A percentile compares a stretch with the other conserved stretches of the same genome.
phyloP scores from a whole-genome alignment of 1,139 yeast species.

The Pichia cactophila region DNA sequence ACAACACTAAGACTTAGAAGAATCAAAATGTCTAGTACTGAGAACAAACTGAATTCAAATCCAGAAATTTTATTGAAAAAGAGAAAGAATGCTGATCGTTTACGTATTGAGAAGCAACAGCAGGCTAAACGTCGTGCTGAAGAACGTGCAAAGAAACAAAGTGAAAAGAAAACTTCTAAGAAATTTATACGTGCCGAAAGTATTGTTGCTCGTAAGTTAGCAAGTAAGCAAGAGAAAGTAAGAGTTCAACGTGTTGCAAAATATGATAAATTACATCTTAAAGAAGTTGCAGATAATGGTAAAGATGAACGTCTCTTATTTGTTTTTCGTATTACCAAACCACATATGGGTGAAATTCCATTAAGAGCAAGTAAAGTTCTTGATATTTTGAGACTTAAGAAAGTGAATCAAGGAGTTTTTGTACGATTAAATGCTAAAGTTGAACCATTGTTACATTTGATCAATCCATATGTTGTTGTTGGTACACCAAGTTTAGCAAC shows the following conservation, averaged over 20 bases:
- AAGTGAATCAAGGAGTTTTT: conserved; percentile 62
- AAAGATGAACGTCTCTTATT: conserved; percentile 47
- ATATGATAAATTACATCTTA: conserved; percentile 31
- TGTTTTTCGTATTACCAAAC: conserved; percentile 55
- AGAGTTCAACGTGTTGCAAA: conserved; percentile 57
- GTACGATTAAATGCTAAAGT: conserved; percentile 51
- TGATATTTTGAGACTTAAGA: conserved; percentile 48
- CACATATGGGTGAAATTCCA: conserved; percentile 61
- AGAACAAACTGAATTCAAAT: conserved; percentile 43
- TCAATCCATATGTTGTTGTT: conserved; percentile 64
- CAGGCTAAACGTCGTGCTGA: conserved; percentile 34
- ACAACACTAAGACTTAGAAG: not conserved
- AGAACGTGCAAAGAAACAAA: conserved; percentile 34
- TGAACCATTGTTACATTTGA: conserved; percentile 52
- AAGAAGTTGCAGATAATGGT: conserved; percentile 12
- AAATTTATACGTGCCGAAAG: conserved; percentile 69
- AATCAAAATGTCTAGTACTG: conserved; percentile 5
- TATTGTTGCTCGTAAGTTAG: conserved; percentile 55
- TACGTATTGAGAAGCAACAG: conserved; percentile 42
- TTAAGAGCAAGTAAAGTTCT: conserved; percentile 55
- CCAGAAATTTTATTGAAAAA: conserved; percentile 71
- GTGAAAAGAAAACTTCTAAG: conserved; percentile 31
- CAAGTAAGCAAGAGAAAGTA: conserved; percentile 58
- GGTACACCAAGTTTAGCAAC: conserved; percentile 68
- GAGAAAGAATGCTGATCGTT: conserved; percentile 69